Conservation (phyloP, 495 filamentous ascomycete species). For the Rhypophila decipiens region DNA sequence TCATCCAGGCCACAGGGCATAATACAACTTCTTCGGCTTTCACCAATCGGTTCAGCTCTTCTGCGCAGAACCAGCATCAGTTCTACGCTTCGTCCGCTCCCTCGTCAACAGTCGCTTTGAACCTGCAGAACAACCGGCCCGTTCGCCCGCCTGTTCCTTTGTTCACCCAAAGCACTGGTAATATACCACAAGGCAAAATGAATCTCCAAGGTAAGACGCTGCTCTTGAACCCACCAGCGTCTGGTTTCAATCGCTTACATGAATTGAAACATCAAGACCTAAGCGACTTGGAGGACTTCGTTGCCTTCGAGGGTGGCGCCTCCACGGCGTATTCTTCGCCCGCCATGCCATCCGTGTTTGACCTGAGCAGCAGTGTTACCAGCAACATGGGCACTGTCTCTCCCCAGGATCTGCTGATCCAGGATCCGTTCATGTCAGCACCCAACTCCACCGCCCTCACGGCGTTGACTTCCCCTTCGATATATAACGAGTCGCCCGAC, state of each 20-base stretch:
- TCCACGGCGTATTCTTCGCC: conserved; percentile 46
- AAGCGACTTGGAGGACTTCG: conserved; percentile 45
- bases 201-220: conserved; percentile 36
- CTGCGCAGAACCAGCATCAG: conserved; percentile 38
- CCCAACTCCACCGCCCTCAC: conserved; percentile 81
- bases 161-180: conserved; percentile 44
- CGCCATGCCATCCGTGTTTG: conserved; percentile 40
- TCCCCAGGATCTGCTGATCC: conserved; percentile 71
- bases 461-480: conserved; percentile 74
- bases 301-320: conserved; percentile 45
- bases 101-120: conserved; percentile 38
- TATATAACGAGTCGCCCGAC: conserved; percentile 68
- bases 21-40: conserved; percentile 50
- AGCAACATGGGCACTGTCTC: conserved; percentile 68
- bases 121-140: conserved; percentile 33
- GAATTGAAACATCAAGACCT: conserved; percentile 31
- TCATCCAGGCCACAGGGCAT: conserved; percentile 54
- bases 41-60: conserved; percentile 49
- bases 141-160: conserved; percentile 47
- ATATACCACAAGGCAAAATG: conserved; percentile 39
- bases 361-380: conserved; percentile 35
- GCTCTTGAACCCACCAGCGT: conserved; percentile 10
- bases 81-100: conserved; percentile 51
- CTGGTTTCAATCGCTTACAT: conserved; percentile 28
- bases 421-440: conserved; percentile 60